A percentile compares a stretch with the other conserved stretches of the same genome.
Conservation (phyloP, 371 early-diverging fungal species). For the Mucor indicus region DNA sequence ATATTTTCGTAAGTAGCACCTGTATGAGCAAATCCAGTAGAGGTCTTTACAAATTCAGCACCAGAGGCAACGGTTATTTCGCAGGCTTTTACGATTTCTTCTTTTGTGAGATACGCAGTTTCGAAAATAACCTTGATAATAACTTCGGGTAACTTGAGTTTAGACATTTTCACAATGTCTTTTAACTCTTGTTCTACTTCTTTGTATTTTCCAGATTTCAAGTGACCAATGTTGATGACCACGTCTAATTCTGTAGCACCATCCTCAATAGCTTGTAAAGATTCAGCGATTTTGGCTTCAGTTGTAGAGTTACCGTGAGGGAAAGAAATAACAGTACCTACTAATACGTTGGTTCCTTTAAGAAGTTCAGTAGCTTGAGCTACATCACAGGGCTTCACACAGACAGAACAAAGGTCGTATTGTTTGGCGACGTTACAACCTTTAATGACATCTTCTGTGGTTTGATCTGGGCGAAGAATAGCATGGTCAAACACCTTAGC, state of each 20-base stretch:
- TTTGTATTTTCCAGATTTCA: slow-evolving; percentile 48
- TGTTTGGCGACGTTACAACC: slow-evolving; percentile 55
- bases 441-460: slow-evolving; percentile 49
- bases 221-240: slow-evolving; percentile 60
- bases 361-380: slow-evolving; percentile 47
- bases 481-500: slow-evolving; percentile 68
- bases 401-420: slow-evolving; percentile 59
- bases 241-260: slow-evolving; percentile 67
- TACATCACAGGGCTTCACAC: slow-evolving; percentile 69
- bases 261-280: slow-evolving; percentile 54
- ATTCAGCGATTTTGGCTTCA: slow-evolving; percentile 55
- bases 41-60: slow-evolving; percentile 69
- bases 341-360: slow-evolving; percentile 46
- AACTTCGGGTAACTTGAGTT: slow-evolving; percentile 38
- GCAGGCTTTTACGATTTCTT: slow-evolving; percentile 56
- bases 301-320: slow-evolving; percentile 65
- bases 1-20: slow-evolving; percentile 59
- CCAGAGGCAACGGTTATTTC: slow-evolving; percentile 50
- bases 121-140: slow-evolving; percentile 68
- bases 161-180: slow-evolving; percentile 38
- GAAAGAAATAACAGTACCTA: slow-evolving; percentile 66
- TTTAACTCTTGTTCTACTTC: slow-evolving; percentile 52
- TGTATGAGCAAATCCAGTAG: slow-evolving; percentile 61
- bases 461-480: slow-evolving; percentile 60
- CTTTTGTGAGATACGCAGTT: slow-evolving; percentile 57